These are phyloP conservation scores for Talaromyces atroroseus DNA, from an alignment of 2,329 filamentous ascomycete genomes.

Conservation along the genomic window DNA sequence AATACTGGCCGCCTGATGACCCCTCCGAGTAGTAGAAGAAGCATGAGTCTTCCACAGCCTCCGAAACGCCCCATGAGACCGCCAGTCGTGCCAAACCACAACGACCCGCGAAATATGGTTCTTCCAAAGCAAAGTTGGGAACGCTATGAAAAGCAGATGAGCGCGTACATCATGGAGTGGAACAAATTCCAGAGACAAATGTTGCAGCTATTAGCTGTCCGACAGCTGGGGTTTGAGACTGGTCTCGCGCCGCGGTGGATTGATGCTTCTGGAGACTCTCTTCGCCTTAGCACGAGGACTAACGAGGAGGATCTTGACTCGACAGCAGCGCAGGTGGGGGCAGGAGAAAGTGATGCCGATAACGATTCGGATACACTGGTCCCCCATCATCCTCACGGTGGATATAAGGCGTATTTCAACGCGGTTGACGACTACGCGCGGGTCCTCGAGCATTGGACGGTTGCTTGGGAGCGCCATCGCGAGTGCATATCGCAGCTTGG, in stretches of 20 bases:
- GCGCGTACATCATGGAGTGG: conserved; percentile 53
- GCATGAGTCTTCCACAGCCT: conserved; percentile 46
- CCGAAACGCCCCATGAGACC: conserved; percentile 46
- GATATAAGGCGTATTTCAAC: conserved; percentile 41
- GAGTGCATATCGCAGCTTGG: conserved; percentile 39
- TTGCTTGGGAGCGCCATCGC: conserved; percentile 42
- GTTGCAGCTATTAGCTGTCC: conserved; percentile 50
- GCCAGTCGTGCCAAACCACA: conserved; percentile 14
- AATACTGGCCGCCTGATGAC: conserved; percentile 35
- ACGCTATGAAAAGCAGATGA: conserved; percentile 50
- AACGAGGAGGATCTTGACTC: background rate
- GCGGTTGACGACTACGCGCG: conserved; percentile 42
- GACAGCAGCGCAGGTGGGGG: conserved; percentile 16
- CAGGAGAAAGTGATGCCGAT: conserved; percentile 18
- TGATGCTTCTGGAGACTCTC: conserved; percentile 46
- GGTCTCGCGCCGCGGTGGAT: conserved; percentile 47
- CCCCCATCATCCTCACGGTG: conserved; percentile 31
- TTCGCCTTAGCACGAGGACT: conserved; percentile 26
- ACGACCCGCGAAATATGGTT: conserved; percentile 28
- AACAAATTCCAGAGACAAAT: conserved; percentile 51
- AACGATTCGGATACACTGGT: conserved; percentile 27
- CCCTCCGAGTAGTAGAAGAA: conserved; percentile 24
- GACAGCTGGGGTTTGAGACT: conserved; percentile 45
- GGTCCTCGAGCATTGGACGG: conserved; percentile 45
- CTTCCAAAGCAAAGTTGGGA: conserved; percentile 47